Conservation (phyloP, 2,329 filamentous ascomycete species). For the Diplodia scrobiculata region DNA sequence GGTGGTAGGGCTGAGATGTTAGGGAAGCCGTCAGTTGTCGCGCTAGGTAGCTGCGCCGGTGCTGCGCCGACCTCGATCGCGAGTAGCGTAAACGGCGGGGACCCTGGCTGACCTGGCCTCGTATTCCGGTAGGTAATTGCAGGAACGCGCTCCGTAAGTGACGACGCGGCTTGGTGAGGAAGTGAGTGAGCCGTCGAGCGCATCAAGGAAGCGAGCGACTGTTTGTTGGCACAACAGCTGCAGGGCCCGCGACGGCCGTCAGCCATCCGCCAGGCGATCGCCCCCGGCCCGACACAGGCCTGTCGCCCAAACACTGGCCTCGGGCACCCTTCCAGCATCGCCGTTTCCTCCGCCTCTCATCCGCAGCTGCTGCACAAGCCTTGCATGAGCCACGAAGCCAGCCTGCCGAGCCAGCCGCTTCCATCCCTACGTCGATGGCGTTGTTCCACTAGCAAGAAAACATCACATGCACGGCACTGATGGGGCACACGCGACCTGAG, state of each 20-base stretch:
- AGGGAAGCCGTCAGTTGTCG: slow-evolving; percentile 22
- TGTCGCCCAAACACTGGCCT: not conserved
- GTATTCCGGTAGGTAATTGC: not conserved
- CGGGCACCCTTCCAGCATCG: not conserved
- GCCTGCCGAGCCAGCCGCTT: not conserved
- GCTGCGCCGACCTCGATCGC: slow-evolving; percentile 21
- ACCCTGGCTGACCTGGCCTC: slow-evolving; percentile 1
- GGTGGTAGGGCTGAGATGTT: slow-evolving; percentile 28
- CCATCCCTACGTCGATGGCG: slow-evolving; percentile 1
- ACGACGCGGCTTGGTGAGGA: not conserved
- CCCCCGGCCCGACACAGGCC: slow-evolving; percentile 11
- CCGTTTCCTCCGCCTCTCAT: not conserved
- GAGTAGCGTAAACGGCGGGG: slow-evolving; percentile 19
- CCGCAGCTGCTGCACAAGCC: not conserved
- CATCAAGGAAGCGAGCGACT: not conserved
- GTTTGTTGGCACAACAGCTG: slow-evolving; percentile 25
- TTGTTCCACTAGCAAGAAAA: not conserved
- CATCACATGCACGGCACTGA: slow-evolving; percentile 5
- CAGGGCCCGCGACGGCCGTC: slow-evolving; percentile 12
- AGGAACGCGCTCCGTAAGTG: slow-evolving; percentile 11
- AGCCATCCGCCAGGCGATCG: slow-evolving; percentile 14
- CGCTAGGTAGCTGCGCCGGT: slow-evolving; percentile 24
- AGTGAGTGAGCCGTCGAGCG: slow-evolving; percentile 8
- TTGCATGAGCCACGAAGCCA: not conserved
- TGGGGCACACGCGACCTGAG: not conserved